Evolutionary conservation across 306 rosid genomes (phyloP).

Genomic region (Rosa persica): DNA sequence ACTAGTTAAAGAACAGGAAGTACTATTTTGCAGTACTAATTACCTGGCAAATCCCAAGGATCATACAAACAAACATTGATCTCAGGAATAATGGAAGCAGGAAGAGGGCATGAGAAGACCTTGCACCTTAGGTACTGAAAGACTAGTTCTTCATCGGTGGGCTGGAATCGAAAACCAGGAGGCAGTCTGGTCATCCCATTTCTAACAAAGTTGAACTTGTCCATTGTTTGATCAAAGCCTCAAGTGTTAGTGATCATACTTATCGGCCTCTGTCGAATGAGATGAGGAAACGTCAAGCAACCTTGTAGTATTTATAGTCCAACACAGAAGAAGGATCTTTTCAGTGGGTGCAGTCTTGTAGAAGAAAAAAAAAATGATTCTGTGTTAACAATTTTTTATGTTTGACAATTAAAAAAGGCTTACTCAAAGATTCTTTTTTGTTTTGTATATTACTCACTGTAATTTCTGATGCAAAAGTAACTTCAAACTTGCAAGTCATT

Average conservation of each 20-base stretch:
- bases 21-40: neutral
- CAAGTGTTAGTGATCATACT: neutral
- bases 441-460: neutral
- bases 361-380: constrained; percentile 2
- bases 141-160: constrained; percentile 89
- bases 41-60: constrained; percentile 95
- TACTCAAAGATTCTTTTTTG: neutral
- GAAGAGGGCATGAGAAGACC: constrained; percentile 66
- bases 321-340: constrained; percentile 6
- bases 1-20: neutral
- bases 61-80: constrained; percentile 62
- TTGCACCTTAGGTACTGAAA: constrained; percentile 79
- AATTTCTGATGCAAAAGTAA: constrained; percentile 2
- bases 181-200: constrained; percentile 71
- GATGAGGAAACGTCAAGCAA: constrained; percentile 5
- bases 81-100: constrained; percentile 82
- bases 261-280: constrained; percentile 5
- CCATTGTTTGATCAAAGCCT: constrained; percentile 28
- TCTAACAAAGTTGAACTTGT: constrained; percentile 48
- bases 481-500: neutral
- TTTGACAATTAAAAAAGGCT: neutral
- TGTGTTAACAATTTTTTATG: neutral
- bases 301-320: constrained; percentile 28
- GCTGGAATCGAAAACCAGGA: constrained; percentile 95
- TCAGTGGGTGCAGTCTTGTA: constrained; percentile 10